Evolutionary conservation across 2,329 filamentous ascomycete species (phyloP), one percentile per base, ranked within the genome.

Genomic region (Colletotrichum orchidophilum): DNA sequence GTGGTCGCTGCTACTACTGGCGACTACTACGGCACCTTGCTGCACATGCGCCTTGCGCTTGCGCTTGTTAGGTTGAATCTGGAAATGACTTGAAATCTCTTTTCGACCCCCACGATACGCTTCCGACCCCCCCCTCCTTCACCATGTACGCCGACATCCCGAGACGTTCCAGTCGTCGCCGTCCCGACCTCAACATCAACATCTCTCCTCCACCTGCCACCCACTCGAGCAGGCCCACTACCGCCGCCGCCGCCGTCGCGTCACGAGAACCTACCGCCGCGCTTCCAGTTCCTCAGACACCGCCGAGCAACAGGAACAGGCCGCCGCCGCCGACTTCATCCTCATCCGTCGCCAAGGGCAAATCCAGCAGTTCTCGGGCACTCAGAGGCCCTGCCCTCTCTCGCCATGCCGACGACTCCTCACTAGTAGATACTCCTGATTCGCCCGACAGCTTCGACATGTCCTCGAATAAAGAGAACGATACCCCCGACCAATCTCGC

Each of bases 371-470:
- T 31, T 77, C 75, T 58, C 80, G 79, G 73, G 77, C 78, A 71
- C 78, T 81, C 73, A 78, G 76, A 73, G 63, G 74, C 54, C 75
- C 73, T 64, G 72, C 76, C 29, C 68, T 71, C 66, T 52, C 74
- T 31, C 71, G 76, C 61, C 74, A 78, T 73, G 76, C 78, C 62
- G 76, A 78, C 63, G 80, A 82, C 73, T 78, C 79, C 33, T 81
- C 81, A 66, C 77, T 84, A 18, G 39, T 46, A 66, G 82, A 83
- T 63, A 76, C 83, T 71, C 76, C 83, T 61, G 78, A 82, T n/a
- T 78, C 83, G 39, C 78, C 82, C 75, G 77, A 80, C 27, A 70
- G 65, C 39, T 78, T 80, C 68, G 79, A 79, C 72, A 77, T 77
- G 76, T 75, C 76, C 31, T 39, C 57, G 58, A 74, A 73, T 53